Base-by-base conservation (phyloP, 176 grass and related monocot genomes). In the Aegilops sharonensis region DNA sequence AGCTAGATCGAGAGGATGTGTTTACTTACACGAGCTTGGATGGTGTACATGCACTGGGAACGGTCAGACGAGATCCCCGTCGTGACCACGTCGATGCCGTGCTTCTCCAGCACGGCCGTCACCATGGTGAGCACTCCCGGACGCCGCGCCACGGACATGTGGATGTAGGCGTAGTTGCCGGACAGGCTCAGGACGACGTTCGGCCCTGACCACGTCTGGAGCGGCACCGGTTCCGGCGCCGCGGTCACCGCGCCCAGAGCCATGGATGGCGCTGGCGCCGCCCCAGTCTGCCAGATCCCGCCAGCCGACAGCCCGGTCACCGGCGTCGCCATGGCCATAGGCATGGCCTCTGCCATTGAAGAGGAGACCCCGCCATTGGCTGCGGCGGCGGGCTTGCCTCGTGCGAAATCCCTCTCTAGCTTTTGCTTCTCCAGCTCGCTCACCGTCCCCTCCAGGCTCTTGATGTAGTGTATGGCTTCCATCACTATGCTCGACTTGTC, bases 401-500 rank as follows among this genome's bases (percentile, higher is more conserved):
- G 9, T 0, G 75, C 82, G n/a, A 87, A 70, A 13, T 61, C 43
- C 20, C 27, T 79, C 21, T 94, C 88, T 13, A 68, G 74, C 86
- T 94, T 95, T 5, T 73, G 76, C 37, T 86, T 89, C 85, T 92
- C 45, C n/a, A 98, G 80, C 18, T 68, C 36, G 50, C 71, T 35
- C 8, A 89, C 76, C 0, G 64, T 91, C 6, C 68, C 43, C 76
- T 98, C 78, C 7, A 98, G 86, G 21, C 5, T 80, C 71, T 71
- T 88, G 89, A 98, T 95, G 89, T 91, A 92, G 50, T 77, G 81
- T 69, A 98, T 85, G 1, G 93, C 84, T 62, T 94, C 86, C 48
- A 68, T 82, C 3, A 98, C 93, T 4, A 98, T 80, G 20, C 70
- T 88, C 1, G 84, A 72, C 66, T 95, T 98, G 75, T 95, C 91